A percentile compares a stretch with the other conserved stretches of the same genome.
Conservation (phyloP, 331 rosid species). For the Phaseolus coccineus region DNA sequence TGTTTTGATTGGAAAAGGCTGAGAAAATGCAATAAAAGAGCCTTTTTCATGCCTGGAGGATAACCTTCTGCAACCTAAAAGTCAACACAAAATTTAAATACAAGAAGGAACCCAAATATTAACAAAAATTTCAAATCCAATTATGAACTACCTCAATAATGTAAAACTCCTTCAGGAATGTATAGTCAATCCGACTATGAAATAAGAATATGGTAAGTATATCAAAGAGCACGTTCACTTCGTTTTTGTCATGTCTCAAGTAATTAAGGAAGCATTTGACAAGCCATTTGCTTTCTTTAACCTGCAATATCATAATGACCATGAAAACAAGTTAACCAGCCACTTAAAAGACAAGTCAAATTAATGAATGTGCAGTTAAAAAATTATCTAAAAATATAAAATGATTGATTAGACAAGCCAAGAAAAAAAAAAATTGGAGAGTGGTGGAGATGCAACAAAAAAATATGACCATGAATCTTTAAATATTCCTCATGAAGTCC, state of each 20-base stretch:
- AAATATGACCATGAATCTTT: not conserved
- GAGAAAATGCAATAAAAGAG: conserved; percentile 84
- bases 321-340: conserved; percentile 8
- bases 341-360: conserved; percentile 8
- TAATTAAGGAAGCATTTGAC: conserved; percentile 98
- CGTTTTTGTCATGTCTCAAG: conserved; percentile 87
- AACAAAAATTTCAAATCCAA: conserved; percentile 31
- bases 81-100: conserved; percentile 35
- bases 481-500: not conserved
- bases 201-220: conserved; percentile 91
- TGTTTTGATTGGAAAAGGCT: conserved; percentile 90
- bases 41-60: conserved; percentile 77
- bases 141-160: conserved; percentile 83
- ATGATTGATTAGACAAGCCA: conserved; percentile 16
- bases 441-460: not conserved
- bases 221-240: conserved; percentile 99
- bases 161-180: conserved; percentile 82
- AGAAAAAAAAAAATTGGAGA: conserved; percentile 1
- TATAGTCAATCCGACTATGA: conserved; percentile 77
- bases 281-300: conserved; percentile 90
- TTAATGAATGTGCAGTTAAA: conserved; percentile 7
- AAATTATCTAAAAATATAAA: too few relatives aligned
- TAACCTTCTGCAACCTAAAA: conserved; percentile 98
- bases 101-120: conserved; percentile 14
- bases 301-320: conserved; percentile 61